A percentile compares a stretch with the other conserved stretches of the same genome.
These are phyloP conservation scores for Phaseolus lunatus DNA, from an alignment of 306 rosid species.

Conservation along the genomic window DNA sequence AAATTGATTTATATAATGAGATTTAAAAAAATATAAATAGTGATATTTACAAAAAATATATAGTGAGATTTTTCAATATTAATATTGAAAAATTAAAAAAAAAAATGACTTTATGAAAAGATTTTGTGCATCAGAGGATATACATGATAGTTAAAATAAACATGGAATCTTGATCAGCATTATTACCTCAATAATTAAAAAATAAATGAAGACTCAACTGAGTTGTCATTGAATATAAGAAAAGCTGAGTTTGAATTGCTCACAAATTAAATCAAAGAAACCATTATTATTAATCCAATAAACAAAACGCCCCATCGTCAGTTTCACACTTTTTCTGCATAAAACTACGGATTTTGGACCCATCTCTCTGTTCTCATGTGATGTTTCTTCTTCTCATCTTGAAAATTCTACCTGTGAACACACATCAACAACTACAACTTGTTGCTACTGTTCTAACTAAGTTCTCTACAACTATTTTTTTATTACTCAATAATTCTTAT, in stretches of 20 bases:
- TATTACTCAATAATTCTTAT: no score
- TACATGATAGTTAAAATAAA: not conserved
- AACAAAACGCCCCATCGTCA: constrained; percentile 13
- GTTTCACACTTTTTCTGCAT: constrained; percentile 24
- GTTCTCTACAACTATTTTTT: no score
- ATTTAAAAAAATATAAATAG: no score
- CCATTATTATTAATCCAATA: not conserved
- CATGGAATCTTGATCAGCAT: not conserved
- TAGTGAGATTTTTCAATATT: no score
- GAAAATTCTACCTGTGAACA: constrained; percentile 46
- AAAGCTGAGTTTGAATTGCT: not conserved
- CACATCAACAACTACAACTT: not conserved
- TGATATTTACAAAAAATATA: no score
- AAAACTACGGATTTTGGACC: constrained; percentile 38
- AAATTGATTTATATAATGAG: no score
- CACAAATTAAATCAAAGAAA: not conserved
- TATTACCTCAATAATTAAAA: not conserved
- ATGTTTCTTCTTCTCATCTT: not conserved
- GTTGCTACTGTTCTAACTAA: no score
- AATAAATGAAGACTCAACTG: not conserved
- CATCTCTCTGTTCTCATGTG: constrained; percentile 7
- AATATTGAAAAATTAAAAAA: no score
- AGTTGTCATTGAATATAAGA: not conserved
- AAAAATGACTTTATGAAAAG: no score
- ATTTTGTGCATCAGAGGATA: no score